These are phyloP conservation scores for Euphrasia confusa DNA, from an alignment of 257 asterid genomes.

Conservation along the genomic window DNA sequence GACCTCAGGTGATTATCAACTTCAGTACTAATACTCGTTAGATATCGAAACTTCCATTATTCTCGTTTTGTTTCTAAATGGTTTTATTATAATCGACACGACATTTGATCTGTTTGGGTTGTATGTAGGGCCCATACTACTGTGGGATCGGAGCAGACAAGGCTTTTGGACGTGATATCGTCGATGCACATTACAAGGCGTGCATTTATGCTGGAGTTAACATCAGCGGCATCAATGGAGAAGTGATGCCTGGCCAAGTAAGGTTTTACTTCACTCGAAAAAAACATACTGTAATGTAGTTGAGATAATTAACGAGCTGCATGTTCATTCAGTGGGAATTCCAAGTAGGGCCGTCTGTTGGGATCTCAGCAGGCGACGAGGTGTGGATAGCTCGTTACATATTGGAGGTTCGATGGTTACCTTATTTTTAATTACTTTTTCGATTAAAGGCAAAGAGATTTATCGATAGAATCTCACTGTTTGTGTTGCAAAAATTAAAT, in stretches of 20 bases:
- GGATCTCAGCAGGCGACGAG: background rate
- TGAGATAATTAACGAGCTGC: background rate
- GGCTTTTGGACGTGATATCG: constrained; percentile 76
- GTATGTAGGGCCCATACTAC: constrained; percentile 68
- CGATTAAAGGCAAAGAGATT: background rate
- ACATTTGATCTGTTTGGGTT: background rate
- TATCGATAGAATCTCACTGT: background rate
- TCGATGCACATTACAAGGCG: constrained; percentile 73
- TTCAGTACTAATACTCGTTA: background rate
- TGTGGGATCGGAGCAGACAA: constrained; percentile 74
- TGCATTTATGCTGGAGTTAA: constrained; percentile 74
- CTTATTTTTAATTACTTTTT: background rate
- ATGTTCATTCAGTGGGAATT: constrained; percentile 46
- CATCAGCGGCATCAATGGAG: constrained; percentile 70
- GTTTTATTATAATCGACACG: background rate
- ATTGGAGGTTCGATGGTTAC: constrained; percentile 53
- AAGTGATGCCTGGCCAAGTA: constrained; percentile 89
- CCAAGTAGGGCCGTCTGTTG: background rate
- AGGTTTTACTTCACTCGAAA: background rate
- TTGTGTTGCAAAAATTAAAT: background rate
- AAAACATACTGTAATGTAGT: background rate
- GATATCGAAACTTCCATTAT: too few species aligned
- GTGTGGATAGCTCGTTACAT: constrained; percentile 1
- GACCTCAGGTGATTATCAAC: constrained; percentile 57
- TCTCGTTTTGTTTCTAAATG: background rate